Conservation (phyloP, 768 basidiomycete genomes). For the Trametes cingulata region DNA sequence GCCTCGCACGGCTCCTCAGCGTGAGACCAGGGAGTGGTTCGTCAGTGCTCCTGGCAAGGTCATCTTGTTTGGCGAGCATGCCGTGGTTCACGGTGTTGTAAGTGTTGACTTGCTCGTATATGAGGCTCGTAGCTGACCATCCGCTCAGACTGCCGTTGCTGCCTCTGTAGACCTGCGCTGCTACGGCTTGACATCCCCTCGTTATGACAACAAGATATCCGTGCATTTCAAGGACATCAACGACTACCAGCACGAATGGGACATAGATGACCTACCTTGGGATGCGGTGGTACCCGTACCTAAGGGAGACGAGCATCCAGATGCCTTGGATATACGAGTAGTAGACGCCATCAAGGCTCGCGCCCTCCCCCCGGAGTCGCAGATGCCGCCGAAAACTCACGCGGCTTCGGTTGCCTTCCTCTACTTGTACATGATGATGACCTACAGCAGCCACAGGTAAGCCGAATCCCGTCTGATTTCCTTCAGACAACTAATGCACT, state of each 20-base stretch:
- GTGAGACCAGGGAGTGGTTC: slow-evolving; percentile 65
- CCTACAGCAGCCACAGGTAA: slow-evolving; percentile 56
- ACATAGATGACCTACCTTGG: slow-evolving; percentile 78
- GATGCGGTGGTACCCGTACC: slow-evolving; percentile 57
- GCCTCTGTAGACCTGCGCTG: slow-evolving; percentile 95
- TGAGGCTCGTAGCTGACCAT: slow-evolving; percentile 10
- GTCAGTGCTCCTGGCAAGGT: slow-evolving; percentile 98
- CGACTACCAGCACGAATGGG: slow-evolving; percentile 80
- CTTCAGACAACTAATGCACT: slow-evolving; percentile 19
- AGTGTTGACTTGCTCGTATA: slow-evolving; percentile 36
- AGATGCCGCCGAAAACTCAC: slow-evolving; percentile 39
- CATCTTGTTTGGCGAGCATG: slow-evolving; percentile 97
- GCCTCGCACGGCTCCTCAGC: slow-evolving; percentile 11
- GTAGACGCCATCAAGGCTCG: slow-evolving; percentile 65
- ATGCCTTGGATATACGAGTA: slow-evolving; percentile 70
- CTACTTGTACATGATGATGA: slow-evolving; percentile 89
- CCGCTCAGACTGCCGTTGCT: slow-evolving; percentile 81
- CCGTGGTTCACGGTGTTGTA: slow-evolving; percentile 95
- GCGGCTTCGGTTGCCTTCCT: slow-evolving; percentile 75
- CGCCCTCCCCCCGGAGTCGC: slow-evolving; percentile 37
- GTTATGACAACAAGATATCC: slow-evolving; percentile 69
- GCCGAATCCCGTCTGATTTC: slow-evolving; percentile 26
- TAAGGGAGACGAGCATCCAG: slow-evolving; percentile 55
- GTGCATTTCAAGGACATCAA: slow-evolving; percentile 81
- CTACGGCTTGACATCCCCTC: slow-evolving; percentile 80